Base-by-base conservation (phyloP, 176 grass and related monocot species). In the Pharus latifolius region DNA sequence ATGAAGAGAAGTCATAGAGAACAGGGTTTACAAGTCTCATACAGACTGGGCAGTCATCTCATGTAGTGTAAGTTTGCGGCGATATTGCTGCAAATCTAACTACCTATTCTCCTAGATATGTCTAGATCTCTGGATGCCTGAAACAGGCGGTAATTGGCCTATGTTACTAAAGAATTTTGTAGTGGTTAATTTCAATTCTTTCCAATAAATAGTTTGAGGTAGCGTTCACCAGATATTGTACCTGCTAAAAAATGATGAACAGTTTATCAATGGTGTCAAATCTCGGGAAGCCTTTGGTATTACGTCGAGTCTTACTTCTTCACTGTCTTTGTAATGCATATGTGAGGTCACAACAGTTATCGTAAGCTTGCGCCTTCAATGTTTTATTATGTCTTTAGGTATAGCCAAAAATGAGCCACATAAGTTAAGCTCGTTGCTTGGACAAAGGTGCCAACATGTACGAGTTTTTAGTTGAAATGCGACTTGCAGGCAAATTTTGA, bases 1-100 rank as follows among this genome's bases (percentile, higher is more conserved):
- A 95, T 32, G 96, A 99, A 73, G 90, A 99, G 82, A 95, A 91
- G 75, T 67, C 47, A 65, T 82, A 88, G 59, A 19, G 33, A 63
- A 47, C 6, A 53, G 28, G 20, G 15, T 66, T 24, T 19, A 49
- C 12, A 77, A 73, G n/a, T 13, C 18, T 18, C 14, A 18, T 65
- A 70, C 50, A 63, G 65, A 75, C 54, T 20, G 65, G 44, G 34
- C 9, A 46, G 35, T 13, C 67, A 70, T 69, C 65, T 76, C 63
- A 37, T 72, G 26, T 40, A 47, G 75, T 54, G 25, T 74, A 65
- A 49, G 27, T 60, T 57, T 42, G 63, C 45, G 58, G 28, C 27
- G 2, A 5, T 23, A 53, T 22, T 7, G 41, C 6, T 17, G 38
- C 29, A 47, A 73, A 57, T 69, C 70, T 67, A 78, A 58, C 44